phyloP scores from a whole-genome alignment of 441 rosid genomes.

The Dalechampia spathulata region DNA sequence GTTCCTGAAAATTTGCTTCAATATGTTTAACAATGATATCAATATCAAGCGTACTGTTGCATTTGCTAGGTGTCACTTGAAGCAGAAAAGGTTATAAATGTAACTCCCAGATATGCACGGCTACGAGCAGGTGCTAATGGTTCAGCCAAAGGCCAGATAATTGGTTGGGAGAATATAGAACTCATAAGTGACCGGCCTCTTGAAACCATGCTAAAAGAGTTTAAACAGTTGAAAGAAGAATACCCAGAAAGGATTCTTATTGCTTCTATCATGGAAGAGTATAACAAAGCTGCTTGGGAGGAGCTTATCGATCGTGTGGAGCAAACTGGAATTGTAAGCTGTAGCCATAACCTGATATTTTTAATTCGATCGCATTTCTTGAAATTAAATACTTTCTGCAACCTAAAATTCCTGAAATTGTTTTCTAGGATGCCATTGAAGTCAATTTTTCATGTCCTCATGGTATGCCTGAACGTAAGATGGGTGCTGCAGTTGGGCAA shows the following conservation, averaged over 20 bases:
- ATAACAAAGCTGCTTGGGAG: conserved; percentile 80
- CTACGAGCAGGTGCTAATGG: conserved; percentile 63
- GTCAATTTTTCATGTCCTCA: conserved; percentile 96
- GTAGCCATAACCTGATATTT: background rate
- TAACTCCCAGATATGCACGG: conserved; percentile 86
- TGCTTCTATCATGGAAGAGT: conserved; percentile 97
- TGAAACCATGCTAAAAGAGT: conserved; percentile 85
- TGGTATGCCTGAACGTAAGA: conserved; percentile 97
- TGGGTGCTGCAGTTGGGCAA: conserved; percentile 98
- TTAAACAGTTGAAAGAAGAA: conserved; percentile 65
- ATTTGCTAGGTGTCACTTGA: conserved; percentile 74
- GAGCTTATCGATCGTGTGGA: conserved; percentile 95
- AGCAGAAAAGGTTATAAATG: conserved; percentile 81
- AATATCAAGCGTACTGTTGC: too few species aligned
- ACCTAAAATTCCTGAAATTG: background rate
- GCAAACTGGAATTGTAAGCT: conserved; percentile 85
- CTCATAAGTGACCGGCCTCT: conserved; percentile 92
- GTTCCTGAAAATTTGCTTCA: too few species aligned
- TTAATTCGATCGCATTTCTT: background rate
- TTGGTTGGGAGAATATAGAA: conserved; percentile 97
- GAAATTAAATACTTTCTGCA: background rate
- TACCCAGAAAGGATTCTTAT: conserved; percentile 87
- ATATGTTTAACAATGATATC: too few species aligned
- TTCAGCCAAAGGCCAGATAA: conserved; percentile 69
- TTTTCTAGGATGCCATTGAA: conserved; percentile 78